Evolutionary conservation across 805 yeast genomes (phyloP), one percentile per base, ranked within the genome.

Genomic region (Wickerhamomyces silvicola): DNA sequence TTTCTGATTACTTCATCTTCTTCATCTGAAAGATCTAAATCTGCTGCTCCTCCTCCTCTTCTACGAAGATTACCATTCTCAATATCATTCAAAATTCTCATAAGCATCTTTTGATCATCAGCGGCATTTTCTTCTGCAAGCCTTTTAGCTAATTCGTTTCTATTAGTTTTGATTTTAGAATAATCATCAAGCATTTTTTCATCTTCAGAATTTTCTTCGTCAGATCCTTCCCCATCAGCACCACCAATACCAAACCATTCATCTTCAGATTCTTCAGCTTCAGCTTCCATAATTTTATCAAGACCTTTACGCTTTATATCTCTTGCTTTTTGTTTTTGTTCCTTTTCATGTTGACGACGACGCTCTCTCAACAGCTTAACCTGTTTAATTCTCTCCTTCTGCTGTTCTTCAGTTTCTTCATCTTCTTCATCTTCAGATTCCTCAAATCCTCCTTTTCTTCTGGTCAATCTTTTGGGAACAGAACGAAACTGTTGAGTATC

Each of bases 181-280:
- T 68, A 65, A 61, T 83, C 86, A 56, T 83, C 90, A 36, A 82
- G 69, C 85, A 83, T 76, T 39, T 60, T 67, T 55, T 82, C 92
- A 48, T 81, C 83, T 39, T 83, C 94, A 17, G 84, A 74, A 51
- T 82, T 75, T 32, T 77, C 80, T 26, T 62, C 73, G 28, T 62
- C 65, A 4, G 57, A 49, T n/a, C 45, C 42, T 31, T 64, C 66
- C 9, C 78, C 81, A 43, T 81, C 88, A 6, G 50, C 62, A 38
- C 94, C 94, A 42, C 90, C 92, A 30, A 81, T 46, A 4, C 92
- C 94, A 30, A 71, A 71, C 83, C 86, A 84, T 60, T 84, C 94
- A 63, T 84, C 94, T 38, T 84, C 94, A 22, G 92, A 81, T 60
- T 84, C 94, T 44, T 74, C 87, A 27, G 94, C 94, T 61, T 83